phyloP scores from a whole-genome alignment of 331 rosid species.

The Cucumis variabilis region DNA sequence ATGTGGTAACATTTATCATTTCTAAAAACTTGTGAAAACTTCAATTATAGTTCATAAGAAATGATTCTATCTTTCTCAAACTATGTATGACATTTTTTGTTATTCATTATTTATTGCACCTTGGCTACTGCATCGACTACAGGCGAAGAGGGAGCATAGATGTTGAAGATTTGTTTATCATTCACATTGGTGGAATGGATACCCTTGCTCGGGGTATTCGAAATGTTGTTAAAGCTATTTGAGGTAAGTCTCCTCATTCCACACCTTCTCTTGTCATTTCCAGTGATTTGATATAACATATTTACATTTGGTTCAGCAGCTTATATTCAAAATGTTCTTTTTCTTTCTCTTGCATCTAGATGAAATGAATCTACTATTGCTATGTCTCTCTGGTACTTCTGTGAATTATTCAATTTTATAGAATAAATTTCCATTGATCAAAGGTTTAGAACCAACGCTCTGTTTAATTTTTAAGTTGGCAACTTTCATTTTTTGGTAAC shows the following conservation, averaged over 20 bases:
- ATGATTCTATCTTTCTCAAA: not conserved
- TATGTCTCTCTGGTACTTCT: too few species aligned
- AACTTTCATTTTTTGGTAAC: too few species aligned
- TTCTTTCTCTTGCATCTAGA: too few species aligned
- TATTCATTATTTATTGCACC: not conserved
- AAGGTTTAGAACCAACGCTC: too few species aligned
- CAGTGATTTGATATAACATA: too few species aligned
- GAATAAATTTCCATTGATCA: too few species aligned
- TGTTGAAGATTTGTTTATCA: conserved; percentile 92
- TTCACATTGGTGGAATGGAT: conserved; percentile 90
- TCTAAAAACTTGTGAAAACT: not conserved
- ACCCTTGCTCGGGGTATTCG: conserved; percentile 89
- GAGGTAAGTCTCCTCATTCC: conserved; percentile 55
- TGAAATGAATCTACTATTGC: too few species aligned
- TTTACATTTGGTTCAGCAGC: too few species aligned
- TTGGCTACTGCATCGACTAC: not conserved
- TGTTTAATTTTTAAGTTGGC: too few species aligned
- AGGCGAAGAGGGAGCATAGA: conserved; percentile 98
- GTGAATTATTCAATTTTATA: too few species aligned
- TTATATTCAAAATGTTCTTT: too few species aligned
- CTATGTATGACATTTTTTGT: conserved; percentile 17
- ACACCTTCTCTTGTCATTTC: not conserved
- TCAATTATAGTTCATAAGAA: too few species aligned
- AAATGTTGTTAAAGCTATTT: conserved; percentile 75
- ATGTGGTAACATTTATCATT: not conserved